Base-by-base conservation (phyloP, 306 rosid species). In the Cucurbita moschata region DNA sequence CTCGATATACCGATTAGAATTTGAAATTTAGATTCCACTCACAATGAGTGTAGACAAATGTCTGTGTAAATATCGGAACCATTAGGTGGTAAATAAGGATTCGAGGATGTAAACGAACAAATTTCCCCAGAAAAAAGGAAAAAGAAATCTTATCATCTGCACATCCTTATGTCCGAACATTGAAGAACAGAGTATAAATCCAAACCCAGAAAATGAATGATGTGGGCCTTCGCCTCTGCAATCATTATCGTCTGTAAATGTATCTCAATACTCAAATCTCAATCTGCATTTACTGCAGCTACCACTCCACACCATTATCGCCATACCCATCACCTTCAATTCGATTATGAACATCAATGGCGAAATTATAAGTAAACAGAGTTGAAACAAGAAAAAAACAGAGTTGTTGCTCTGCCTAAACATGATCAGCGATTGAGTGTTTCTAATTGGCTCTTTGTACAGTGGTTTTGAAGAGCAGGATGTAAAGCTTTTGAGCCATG, bases 391-490 rank as follows among this genome's bases (percentile, higher is more conserved):
- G 35, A 30, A 30, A 30, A 30, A 3, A 30, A 30, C 35, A 30
- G 35, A 30, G 35, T 30, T 30, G 35, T 30, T 30, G 35, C 35
- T 30, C 35, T 30, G 35, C 35, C 35, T 3, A 30, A 30, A 30
- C 35, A 30, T 30, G 35, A 30, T 2, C 35, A 30, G 35, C 35
- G 35, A 30, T 30, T 30, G 35, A 30, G 3, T 30, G 35, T 30
- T 62, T 42, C 67, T 86, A 74, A 74, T 82, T 90, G 54, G 96
- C 96, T 82, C 90, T 95, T 82, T 88, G 96, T 75, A 95, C 97
- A 21, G 91, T 78, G 40, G 99, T 95, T 85, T 95, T 95, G 58
- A 95, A 95, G 77, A 95, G 82, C 75, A 95, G 92, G 85, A 95
- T 80, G 77, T 95, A 87, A 75, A 91, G 52, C 83, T 95, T 95